Base-by-base conservation (phyloP, 768 basidiomycete species). In the Stropharia rugosoannulata region DNA sequence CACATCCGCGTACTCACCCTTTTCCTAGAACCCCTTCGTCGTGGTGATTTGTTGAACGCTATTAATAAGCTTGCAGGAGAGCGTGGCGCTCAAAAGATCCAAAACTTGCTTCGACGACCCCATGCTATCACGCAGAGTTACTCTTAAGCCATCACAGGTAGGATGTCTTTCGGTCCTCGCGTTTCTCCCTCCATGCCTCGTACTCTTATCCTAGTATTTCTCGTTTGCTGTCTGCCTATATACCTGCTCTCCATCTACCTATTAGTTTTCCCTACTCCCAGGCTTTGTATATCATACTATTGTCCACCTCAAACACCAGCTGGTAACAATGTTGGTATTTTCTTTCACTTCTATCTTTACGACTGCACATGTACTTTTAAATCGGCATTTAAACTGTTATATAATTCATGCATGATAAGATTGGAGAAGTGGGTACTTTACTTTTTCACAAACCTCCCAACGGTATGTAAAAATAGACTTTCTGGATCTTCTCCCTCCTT, bases 41-140 rank as follows among this genome's bases (percentile, higher is more conserved):
- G 90, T 42, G 86, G 82, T 5, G 90, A 93, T 65, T 80, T 93
- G 6, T 70, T 91, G 57, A 92, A 92, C 55, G 83, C 90, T 13
- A 93, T 93, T 66, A 86, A 86, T 65, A 89, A 89, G 69, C 81
- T 92, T 45, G 89, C 87, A 12, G 79, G 84, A 55, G 87, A 89
- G 67, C 81, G 84, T 10, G 74, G 72, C 19, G 68, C 70, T 5
- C 70, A 73, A 12, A 76, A 75, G 53, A 70, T 73, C 29, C 70
- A 69, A 49, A 72, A 70, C 49, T 59, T 73, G n/a, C 57, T 72
- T 32, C 62, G 71, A 2, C 59, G 73, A 19, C 70, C 71, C 16
- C 64, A 66, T 25, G 65, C 66, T 5, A 66, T 72, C 27, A 62
- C 64, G 25, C 62, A 63, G 55, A 62, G 40, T 12, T 66, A 63